phyloP scores from a whole-genome alignment of 1,284 basidiomycete genomes.

The Sanguinoderma infundibulare region DNA sequence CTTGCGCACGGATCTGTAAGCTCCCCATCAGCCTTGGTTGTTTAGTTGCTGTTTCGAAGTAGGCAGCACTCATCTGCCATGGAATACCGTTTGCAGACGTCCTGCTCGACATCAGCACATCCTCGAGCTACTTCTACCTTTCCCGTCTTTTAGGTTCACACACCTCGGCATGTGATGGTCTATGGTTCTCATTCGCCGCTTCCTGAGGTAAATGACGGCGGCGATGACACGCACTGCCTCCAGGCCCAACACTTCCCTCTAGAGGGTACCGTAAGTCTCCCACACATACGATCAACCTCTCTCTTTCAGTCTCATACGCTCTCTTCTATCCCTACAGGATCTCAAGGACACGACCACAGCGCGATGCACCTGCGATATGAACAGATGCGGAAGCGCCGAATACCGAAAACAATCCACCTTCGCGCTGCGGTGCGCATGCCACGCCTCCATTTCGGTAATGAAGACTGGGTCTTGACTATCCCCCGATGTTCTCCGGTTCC shows the following conservation, averaged over 20 bases:
- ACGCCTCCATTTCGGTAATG: neutral
- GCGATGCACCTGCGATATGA: neutral
- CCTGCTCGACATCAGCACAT: neutral
- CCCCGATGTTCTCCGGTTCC: neutral
- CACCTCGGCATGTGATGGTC: constrained; percentile 18
- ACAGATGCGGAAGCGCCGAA: neutral
- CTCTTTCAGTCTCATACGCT: neutral
- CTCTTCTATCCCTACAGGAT: neutral
- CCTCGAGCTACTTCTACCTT: constrained; percentile 6
- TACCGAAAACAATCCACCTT: neutral
- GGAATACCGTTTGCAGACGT: neutral
- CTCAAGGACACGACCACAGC: neutral
- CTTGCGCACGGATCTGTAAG: too few relatives aligned
- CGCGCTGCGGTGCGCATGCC: constrained; percentile 4
- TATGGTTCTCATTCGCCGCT: constrained; percentile 10
- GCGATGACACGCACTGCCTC: constrained; percentile 12
- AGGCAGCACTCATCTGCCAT: neutral
- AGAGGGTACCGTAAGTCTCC: constrained; percentile 1
- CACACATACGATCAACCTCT: constrained; percentile 6
- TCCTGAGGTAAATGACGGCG: constrained; percentile 17
- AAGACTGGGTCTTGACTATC: neutral
- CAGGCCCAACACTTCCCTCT: neutral
- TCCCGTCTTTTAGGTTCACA: constrained; percentile 16
- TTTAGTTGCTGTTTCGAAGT: neutral
- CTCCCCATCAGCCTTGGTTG: too few relatives aligned